Conservation (phyloP, 345 rosid genomes). For the Eucalyptus curtisii region DNA sequence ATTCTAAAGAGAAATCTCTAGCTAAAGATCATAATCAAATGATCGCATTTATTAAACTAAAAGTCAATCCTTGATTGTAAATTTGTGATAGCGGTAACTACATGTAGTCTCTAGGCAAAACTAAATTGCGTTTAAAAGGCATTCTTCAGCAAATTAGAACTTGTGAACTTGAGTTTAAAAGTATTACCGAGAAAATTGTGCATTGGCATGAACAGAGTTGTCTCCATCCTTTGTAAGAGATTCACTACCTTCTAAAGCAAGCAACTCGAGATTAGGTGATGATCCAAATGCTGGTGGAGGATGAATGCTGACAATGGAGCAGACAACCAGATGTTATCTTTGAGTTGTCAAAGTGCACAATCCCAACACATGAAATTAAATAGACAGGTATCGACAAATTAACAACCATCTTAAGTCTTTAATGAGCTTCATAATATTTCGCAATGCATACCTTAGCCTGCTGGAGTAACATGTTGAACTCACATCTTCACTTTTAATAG, state of each 20-base stretch:
- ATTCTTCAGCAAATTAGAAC: not conserved
- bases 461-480: constrained; percentile 9
- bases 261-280: constrained; percentile 5
- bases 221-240: not conserved
- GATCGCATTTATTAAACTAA: not conserved
- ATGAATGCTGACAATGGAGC: constrained; percentile 2
- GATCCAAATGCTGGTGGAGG: constrained; percentile 15
- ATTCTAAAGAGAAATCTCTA: not conserved
- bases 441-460: constrained; percentile 32
- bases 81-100: not conserved
- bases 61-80: not conserved
- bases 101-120: not conserved
- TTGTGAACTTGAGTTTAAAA: not conserved
- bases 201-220: not conserved
- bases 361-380: not conserved
- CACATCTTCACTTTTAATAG: constrained; percentile 6
- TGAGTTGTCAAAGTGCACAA: not conserved
- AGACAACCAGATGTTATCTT: not conserved
- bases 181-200: constrained; percentile 1
- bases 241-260: not conserved
- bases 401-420: not conserved
- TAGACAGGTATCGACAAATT: not conserved
- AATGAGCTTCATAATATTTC: not conserved
- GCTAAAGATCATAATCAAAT: not conserved
- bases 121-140: not conserved